Evolutionary conservation across 1,284 basidiomycete genomes (phyloP).

Genomic region (Boletus smithii): DNA sequence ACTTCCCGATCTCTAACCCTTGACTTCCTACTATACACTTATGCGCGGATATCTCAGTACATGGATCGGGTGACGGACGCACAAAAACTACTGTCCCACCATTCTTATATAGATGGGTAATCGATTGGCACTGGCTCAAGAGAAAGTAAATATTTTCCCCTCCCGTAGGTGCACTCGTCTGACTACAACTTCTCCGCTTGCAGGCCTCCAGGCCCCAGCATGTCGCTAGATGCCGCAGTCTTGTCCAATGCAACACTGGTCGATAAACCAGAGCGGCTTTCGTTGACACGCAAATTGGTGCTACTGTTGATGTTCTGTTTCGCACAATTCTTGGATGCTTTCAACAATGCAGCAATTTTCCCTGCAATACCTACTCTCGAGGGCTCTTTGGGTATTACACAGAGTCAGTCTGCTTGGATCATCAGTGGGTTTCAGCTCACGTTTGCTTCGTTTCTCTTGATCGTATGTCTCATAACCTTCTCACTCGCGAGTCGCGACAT

Average conservation of each 20-base stretch:
- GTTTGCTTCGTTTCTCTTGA: constrained; percentile 42
- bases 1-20: neutral
- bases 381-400: constrained; percentile 53
- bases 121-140: constrained; percentile 10
- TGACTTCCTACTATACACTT: neutral
- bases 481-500: constrained; percentile 8
- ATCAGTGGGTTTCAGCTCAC: constrained; percentile 43
- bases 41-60: neutral
- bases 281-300: constrained; percentile 29
- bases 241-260: constrained; percentile 27
- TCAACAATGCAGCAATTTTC: constrained; percentile 48
- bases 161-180: constrained; percentile 2
- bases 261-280: constrained; percentile 19
- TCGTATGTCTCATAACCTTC: constrained; percentile 31
- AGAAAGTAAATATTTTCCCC: neutral
- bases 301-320: constrained; percentile 44
- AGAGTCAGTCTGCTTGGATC: constrained; percentile 40
- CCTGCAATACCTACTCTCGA: constrained; percentile 39
- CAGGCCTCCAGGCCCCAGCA: constrained; percentile 1
- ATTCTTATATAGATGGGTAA: neutral
- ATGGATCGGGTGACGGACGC: neutral
- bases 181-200: neutral
- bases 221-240: constrained; percentile 7
- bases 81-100: neutral
- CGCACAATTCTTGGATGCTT: constrained; percentile 46